Percentiles rank a stretch among this genome's conserved stretches.
phyloP scores from a whole-genome alignment of 2,329 filamentous ascomycete genomes.

The Fusarium sacchari region DNA sequence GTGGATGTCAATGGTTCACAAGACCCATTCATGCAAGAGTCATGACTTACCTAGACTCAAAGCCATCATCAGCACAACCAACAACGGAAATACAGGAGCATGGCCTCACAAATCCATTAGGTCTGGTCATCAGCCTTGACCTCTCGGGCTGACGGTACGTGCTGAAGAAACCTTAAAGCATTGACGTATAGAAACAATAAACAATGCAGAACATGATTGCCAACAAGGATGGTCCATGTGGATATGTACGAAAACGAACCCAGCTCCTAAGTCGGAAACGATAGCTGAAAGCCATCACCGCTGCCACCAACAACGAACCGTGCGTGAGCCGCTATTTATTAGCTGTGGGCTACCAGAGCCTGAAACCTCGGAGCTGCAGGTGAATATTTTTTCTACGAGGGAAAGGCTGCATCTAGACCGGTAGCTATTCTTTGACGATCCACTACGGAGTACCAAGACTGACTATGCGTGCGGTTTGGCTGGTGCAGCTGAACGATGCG shows the following conservation, averaged over 20 bases:
- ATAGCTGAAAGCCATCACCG: slow-evolving; percentile 24
- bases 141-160: background rate
- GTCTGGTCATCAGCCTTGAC: background rate
- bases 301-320: slow-evolving; percentile 16
- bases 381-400: background rate
- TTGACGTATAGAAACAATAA: slow-evolving; percentile 1
- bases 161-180: slow-evolving; percentile 1
- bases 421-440: background rate
- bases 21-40: background rate
- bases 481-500: background rate
- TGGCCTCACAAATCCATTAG: background rate
- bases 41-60: background rate
- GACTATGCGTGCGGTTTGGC: background rate
- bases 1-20: background rate
- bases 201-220: background rate
- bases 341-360: slow-evolving; percentile 6
- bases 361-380: slow-evolving; percentile 15
- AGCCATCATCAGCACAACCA: background rate
- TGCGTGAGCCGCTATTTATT: slow-evolving; percentile 6
- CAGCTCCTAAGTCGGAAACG: slow-evolving; percentile 8
- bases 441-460: background rate
- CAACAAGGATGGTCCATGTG: slow-evolving; percentile 15
- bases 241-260: slow-evolving; percentile 2
- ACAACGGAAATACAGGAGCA: background rate
- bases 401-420: slow-evolving; percentile 4